phyloP scores from a whole-genome alignment of 805 yeast species.

The Kuraishia piskuri region DNA sequence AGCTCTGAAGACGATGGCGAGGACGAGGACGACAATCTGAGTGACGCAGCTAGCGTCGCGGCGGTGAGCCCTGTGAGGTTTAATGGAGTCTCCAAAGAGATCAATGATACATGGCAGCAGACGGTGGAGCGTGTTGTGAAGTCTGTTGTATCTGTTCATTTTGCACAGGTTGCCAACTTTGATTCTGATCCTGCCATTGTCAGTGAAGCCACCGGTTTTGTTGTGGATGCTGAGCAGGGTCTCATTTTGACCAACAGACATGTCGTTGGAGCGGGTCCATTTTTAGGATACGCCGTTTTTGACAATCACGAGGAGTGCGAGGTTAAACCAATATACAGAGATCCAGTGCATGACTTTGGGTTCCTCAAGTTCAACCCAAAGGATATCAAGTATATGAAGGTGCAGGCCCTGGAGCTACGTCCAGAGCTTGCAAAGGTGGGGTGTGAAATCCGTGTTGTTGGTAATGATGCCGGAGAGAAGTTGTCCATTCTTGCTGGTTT shows the following conservation, averaged over 20 bases:
- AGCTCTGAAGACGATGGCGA: background rate
- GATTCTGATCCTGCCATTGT: slow-evolving; percentile 78
- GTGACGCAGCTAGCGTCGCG: slow-evolving; percentile 1
- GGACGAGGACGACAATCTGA: slow-evolving; percentile 4
- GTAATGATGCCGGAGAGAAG: slow-evolving; percentile 96
- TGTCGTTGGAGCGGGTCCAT: slow-evolving; percentile 94
- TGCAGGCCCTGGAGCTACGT: slow-evolving; percentile 54
- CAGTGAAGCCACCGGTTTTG: slow-evolving; percentile 93
- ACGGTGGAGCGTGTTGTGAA: slow-evolving; percentile 78
- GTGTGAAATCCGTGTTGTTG: slow-evolving; percentile 86
- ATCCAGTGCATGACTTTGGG: slow-evolving; percentile 94
- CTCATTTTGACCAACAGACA: slow-evolving; percentile 87
- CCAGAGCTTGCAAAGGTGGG: slow-evolving; percentile 91
- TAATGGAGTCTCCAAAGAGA: slow-evolving; percentile 12
- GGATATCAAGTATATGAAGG: slow-evolving; percentile 62
- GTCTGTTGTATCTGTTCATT: slow-evolving; percentile 83
- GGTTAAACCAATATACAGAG: slow-evolving; percentile 80
- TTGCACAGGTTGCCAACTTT: slow-evolving; percentile 77
- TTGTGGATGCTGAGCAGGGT: slow-evolving; percentile 77
- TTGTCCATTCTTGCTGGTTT: slow-evolving; percentile 83
- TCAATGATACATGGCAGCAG: slow-evolving; percentile 53
- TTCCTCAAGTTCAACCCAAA: slow-evolving; percentile 71
- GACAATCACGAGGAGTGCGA: slow-evolving; percentile 93
- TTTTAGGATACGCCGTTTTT: slow-evolving; percentile 83
- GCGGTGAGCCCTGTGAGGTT: background rate